A percentile compares a stretch with the other conserved stretches of the same genome.
These are phyloP conservation scores for Calonectria ilicicola DNA, from an alignment of 2,329 filamentous ascomycete species.

Conservation along the genomic window DNA sequence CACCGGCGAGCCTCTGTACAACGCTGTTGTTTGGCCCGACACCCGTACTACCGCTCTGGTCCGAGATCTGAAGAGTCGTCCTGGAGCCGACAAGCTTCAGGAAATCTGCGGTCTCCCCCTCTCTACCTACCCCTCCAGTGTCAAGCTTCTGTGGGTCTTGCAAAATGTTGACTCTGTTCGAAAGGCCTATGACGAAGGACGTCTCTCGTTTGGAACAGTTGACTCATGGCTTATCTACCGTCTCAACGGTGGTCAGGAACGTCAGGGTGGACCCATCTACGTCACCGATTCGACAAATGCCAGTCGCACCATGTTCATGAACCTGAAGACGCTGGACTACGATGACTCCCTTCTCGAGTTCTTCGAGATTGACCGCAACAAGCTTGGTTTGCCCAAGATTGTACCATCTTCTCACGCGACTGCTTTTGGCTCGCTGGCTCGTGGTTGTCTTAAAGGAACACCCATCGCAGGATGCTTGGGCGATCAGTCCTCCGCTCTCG, in stretches of 20 bases:
- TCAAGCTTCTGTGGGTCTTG: conserved; percentile 88
- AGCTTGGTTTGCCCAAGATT: conserved; percentile 84
- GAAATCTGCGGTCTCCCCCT: conserved; percentile 84
- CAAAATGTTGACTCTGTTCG: conserved; percentile 76
- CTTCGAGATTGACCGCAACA: conserved; percentile 77
- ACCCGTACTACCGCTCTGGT: conserved; percentile 81
- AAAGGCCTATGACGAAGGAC: conserved; percentile 80
- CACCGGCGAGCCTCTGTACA: conserved; percentile 84
- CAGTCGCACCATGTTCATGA: conserved; percentile 95
- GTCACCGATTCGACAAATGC: conserved; percentile 92
- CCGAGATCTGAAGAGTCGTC: conserved; percentile 77
- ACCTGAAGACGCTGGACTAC: conserved; percentile 83
- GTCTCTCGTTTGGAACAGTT: conserved; percentile 86
- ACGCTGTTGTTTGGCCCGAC: conserved; percentile 92
- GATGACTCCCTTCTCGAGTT: conserved; percentile 82
- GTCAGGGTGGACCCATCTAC: conserved; percentile 68
- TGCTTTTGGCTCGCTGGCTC: conserved; percentile 76
- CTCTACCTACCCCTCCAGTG: conserved; percentile 88
- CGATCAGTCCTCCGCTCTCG: conserved; percentile 87
- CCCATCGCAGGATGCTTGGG: conserved; percentile 87
- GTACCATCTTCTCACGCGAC: conserved; percentile 82
- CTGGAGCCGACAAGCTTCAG: conserved; percentile 76
- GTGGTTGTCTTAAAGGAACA: conserved; percentile 75
- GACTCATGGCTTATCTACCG: conserved; percentile 91
- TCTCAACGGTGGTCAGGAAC: conserved; percentile 79